Conservation (phyloP, 805 yeast genomes). For the Metschnikowia reukaufii region DNA sequence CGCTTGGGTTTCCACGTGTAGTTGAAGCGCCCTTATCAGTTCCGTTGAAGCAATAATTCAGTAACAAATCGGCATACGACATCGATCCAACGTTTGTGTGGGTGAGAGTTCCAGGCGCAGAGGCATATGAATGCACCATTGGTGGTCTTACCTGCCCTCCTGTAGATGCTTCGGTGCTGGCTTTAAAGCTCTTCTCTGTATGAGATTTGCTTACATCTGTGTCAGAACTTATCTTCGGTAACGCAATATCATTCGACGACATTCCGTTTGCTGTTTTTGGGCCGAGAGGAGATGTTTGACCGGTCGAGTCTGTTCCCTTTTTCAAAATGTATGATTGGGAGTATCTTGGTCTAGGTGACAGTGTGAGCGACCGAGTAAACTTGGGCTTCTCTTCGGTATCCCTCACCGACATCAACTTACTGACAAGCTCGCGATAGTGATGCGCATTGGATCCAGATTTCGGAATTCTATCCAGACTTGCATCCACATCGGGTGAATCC, state of each 20-base stretch:
- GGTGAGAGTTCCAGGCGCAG: conserved; percentile 6
- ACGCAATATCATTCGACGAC: no score
- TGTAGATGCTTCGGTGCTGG: neutral
- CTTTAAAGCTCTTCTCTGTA: neutral
- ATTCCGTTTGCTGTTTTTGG: neutral
- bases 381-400: conserved; percentile 8
- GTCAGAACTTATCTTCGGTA: neutral
- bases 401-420: conserved; percentile 14
- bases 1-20: conserved; percentile 8
- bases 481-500: neutral
- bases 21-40: conserved; percentile 15
- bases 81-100: conserved; percentile 25
- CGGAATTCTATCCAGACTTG: neutral
- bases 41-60: conserved; percentile 38
- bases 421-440: conserved; percentile 17
- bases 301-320: conserved; percentile 5
- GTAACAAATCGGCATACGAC: conserved; percentile 35
- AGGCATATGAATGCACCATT: neutral
- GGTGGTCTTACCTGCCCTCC: no score
- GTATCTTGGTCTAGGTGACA: conserved; percentile 22
- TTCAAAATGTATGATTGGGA: conserved; percentile 30
- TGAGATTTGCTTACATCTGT: neutral
- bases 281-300: conserved; percentile 6
- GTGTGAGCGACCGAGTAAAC: conserved; percentile 7
- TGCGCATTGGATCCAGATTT: conserved; percentile 5